Conservation (phyloP, 768 basidiomycete genomes). For the Plicaturopsis crispa region DNA sequence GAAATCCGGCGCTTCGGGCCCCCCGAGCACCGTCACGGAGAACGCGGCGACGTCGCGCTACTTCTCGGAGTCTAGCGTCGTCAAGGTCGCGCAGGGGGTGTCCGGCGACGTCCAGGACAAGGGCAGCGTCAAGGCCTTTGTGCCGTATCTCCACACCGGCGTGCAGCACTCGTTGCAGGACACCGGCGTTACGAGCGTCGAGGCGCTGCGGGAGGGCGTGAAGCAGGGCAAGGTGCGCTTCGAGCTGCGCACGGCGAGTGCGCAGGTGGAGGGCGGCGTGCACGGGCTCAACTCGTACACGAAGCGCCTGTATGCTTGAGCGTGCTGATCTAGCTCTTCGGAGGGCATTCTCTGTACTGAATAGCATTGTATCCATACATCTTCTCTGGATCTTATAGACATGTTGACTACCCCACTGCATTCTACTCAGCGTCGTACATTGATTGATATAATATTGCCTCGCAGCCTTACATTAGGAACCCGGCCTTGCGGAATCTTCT, state of each 20-base stretch:
- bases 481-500: too few species aligned
- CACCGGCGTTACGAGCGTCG: conserved; percentile 68
- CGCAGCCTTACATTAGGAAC: too few species aligned
- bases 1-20: conserved; percentile 15
- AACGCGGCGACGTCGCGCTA: conserved; percentile 96
- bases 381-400: too few species aligned
- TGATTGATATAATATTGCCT: too few species aligned
- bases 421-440: too few species aligned
- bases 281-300: conserved; percentile 96
- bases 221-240: conserved; percentile 67
- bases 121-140: conserved; percentile 87
- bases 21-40: conserved; percentile 47
- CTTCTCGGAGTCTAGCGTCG: conserved; percentile 85
- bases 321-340: too few species aligned
- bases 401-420: too few species aligned
- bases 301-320: too few species aligned
- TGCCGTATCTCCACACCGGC: conserved; percentile 78
- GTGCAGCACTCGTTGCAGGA: conserved; percentile 96
- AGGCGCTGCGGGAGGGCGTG: conserved; percentile 61
- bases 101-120: conserved; percentile 97
- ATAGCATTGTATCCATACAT: too few species aligned
- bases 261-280: conserved; percentile 93
- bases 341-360: too few species aligned
- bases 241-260: conserved; percentile 89
- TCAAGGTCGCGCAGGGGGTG: conserved; percentile 97